Conservation (phyloP, 1,284 basidiomycete species). For the Ganoderma lingzhi region DNA sequence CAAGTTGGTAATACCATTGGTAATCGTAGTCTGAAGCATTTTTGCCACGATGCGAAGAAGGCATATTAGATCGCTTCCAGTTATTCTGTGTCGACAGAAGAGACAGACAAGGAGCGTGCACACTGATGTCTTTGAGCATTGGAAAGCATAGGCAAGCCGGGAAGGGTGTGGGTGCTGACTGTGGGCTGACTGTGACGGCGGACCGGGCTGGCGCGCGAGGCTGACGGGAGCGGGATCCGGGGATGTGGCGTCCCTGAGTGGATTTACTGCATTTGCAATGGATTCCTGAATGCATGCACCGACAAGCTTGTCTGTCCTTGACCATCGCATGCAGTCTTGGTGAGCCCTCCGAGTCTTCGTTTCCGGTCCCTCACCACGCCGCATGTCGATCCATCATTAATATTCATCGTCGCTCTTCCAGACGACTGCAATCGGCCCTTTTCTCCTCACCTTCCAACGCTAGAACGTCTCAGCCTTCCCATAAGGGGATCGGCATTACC, state of each 20-base stretch:
- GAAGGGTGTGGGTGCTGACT: not conserved
- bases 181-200: not conserved
- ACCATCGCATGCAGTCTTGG: not conserved
- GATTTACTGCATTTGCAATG: not conserved
- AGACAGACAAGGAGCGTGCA: not conserved
- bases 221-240: not conserved
- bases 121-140: not conserved
- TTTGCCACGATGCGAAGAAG: no score
- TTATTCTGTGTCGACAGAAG: not conserved
- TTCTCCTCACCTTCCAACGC: constrained; percentile 2
- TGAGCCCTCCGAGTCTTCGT: not conserved
- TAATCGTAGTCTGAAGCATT: not conserved
- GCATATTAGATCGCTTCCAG: no score
- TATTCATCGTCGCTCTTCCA: not conserved
- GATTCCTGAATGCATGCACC: not conserved
- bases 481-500: constrained; percentile 20
- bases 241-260: not conserved
- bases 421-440: constrained; percentile 3
- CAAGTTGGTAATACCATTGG: not conserved
- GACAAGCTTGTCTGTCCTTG: not conserved
- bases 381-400: not conserved
- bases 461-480: constrained; percentile 9
- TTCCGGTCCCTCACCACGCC: not conserved
- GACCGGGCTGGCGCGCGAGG: not conserved
- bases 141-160: not conserved